Base-by-base conservation (phyloP, 1,139 yeast genomes). In the Yamadazyma mexicana region DNA sequence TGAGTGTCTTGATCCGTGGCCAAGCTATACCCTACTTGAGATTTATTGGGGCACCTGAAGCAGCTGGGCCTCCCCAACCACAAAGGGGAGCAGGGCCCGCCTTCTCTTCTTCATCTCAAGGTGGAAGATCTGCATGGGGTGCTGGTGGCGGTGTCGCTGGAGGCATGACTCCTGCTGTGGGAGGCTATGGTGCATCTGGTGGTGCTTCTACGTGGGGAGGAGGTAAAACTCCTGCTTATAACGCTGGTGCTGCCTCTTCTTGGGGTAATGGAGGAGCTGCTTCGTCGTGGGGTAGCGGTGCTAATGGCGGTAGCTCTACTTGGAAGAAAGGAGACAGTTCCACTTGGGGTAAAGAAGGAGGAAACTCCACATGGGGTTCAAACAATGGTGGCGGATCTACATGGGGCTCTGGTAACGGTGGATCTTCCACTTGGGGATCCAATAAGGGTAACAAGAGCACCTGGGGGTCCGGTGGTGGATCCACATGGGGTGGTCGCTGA, bases 1-100 rank as follows among this genome's bases (percentile, higher is more conserved):
- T 92, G 53, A 76, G 85, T 50, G 87, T 89, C 46, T 75, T 82
- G 52, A 74, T 79, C 36, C 69, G 78, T 27, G 83, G 84, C 36
- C 84, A 77, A 52, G 73, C 85, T 33, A 73, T 91, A 37, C 85
- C 96, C 12, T 91, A 87, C 58, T 82, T 85, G 53, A 87, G 92
- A 51, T 85, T 87, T 52, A 79, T 83, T 46, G 83, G 82, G 33
- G 82, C 80, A 1, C 58, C 66, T 3, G 57, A 49, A 14, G 40
- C 44, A 9, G 16, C 29, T 29, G 40, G 34, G 20, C 49, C 51
- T 30, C 46, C 37, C 34, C 28, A 58, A 58, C 44, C 61, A 67
- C 9, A 30, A 14, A 50, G 49, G 34, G 58, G 40, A 45, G 69
- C 65, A 1, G 46, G 47, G 9, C 76, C 77, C 2, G 69, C 77